A percentile compares a stretch with the other conserved stretches of the same genome.
Evolutionary conservation across 176 grass and related monocot genomes (phyloP).

Genomic region (Aegilops umbellulata): DNA sequence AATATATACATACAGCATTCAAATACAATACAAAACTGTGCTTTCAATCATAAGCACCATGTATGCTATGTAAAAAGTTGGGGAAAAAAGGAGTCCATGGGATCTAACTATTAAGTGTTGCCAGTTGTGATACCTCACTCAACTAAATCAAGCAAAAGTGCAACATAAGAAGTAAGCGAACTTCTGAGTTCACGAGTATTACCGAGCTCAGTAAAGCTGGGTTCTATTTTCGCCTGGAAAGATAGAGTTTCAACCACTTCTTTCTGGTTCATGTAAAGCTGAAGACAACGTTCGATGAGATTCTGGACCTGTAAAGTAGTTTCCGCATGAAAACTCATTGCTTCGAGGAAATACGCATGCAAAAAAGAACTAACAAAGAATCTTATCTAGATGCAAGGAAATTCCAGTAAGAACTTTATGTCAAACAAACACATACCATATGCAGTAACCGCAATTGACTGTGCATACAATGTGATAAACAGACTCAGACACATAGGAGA

Average conservation of each 20-base stretch:
- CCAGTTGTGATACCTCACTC: neutral
- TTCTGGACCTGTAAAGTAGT: slow-evolving; percentile 88
- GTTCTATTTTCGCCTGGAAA: slow-evolving; percentile 90
- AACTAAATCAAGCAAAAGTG: slow-evolving; percentile 3
- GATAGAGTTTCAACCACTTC: slow-evolving; percentile 85
- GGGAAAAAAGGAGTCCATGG: neutral
- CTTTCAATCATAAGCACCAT: neutral
- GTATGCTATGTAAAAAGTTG: neutral
- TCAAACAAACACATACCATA: neutral
- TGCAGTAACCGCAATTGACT: neutral
- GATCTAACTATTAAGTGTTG: neutral
- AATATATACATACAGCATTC: slow-evolving; percentile 4
- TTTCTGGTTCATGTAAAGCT: slow-evolving; percentile 99
- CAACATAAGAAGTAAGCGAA: neutral
- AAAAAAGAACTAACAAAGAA: slow-evolving; percentile 5
- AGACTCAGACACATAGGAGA: neutral
- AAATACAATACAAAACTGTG: neutral
- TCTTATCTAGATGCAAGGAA: neutral
- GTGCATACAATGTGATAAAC: neutral
- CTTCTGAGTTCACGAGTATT: slow-evolving; percentile 24
- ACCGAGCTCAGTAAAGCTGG: slow-evolving; percentile 99
- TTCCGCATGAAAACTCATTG: slow-evolving; percentile 14
- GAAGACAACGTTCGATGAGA: slow-evolving; percentile 93
- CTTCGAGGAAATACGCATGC: slow-evolving; percentile 10
- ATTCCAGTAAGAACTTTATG: neutral